phyloP scores from a whole-genome alignment of 352 stramenopile species.

The Pythium guiyangense region DNA sequence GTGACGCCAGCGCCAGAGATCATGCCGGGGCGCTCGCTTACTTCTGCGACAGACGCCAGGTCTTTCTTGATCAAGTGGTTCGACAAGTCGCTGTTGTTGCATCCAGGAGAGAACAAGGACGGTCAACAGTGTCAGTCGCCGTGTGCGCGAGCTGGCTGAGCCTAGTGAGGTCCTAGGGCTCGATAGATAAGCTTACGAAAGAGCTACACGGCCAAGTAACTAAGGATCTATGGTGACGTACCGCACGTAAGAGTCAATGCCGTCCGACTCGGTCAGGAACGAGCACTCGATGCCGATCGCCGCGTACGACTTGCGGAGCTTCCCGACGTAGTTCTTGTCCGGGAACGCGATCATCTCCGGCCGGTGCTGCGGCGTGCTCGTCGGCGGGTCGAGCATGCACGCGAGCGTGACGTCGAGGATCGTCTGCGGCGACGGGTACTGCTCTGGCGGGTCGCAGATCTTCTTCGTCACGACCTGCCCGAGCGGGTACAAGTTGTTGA shows the following conservation, averaged over 20 bases:
- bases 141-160: too few species aligned
- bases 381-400: constrained; percentile 73
- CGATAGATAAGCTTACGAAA: too few species aligned
- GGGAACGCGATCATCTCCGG: constrained; percentile 85
- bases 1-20: constrained; percentile 53
- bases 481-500: constrained; percentile 85
- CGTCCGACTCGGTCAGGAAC: constrained; percentile 81
- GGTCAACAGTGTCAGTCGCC: too few species aligned
- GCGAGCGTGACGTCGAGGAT: constrained; percentile 72
- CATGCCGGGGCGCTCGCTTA: constrained; percentile 66
- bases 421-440: constrained; percentile 61
- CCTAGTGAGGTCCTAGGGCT: too few species aligned
- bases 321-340: constrained; percentile 69
- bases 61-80: constrained; percentile 82
- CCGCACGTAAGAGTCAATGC: constrained; percentile 84
- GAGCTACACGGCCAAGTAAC: too few species aligned
- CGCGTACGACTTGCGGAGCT: constrained; percentile 72
- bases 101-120: too few species aligned
- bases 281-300: constrained; percentile 80
- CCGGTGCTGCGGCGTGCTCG: constrained; percentile 66
- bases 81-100: too few species aligned
- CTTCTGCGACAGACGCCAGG: constrained; percentile 65
- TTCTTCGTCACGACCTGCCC: constrained; percentile 85
- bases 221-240: too few species aligned
- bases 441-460: constrained; percentile 77